Base-by-base conservation (phyloP, 371 early-diverging fungal species). In the Capniomyces stellatus region DNA sequence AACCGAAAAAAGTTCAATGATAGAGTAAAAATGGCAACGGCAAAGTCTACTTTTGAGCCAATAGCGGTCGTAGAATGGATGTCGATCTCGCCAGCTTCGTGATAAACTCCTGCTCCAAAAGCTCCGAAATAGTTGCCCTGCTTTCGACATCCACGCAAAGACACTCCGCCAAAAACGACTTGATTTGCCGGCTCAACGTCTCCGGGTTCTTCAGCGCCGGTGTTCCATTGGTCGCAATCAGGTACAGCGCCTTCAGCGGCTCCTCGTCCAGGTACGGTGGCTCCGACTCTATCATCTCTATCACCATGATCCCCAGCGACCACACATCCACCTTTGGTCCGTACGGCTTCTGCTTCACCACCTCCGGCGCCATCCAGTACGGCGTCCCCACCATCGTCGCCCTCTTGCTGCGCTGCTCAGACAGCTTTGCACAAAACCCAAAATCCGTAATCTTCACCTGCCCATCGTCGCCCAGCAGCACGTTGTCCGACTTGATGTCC, bases 321-420 rank as follows among this genome's bases (percentile, higher is more conserved):
- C 94, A 94, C 53, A 90, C 80, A 70, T 94, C 95, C 10, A 87
- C 87, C 67, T 83, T 85, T 53, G 76, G 76, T 15, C 86, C 89
- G 63, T 94, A 95, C 48, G 87, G 83, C 64, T 86, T 85, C 56
- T 85, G 86, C 67, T 76, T 86, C 52, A 94, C 88, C 0, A 91
- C 85, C 64, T 91, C 94, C 19, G 92, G 92, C 6, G 91, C 85
- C 88, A 87, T 85, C 83, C 87, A 87, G 64, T 88, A 89, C 6
- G 89, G 88, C 18, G 98, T 95, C 47, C 98, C 98, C 10, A 94
- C 93, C 85, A 94, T 88, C 1, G 97, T 97, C 0, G 90, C 87
- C 49, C 96, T 84, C 66, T 90, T 89, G 54, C 73, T 79, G 52
- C 79, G 74, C 58, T 84, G 81, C 41, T 83, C 83, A 2, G 87